Evolutionary conservation across 805 yeast genomes (phyloP), one percentile per base, ranked within the genome.

Genomic region (Saccharomycopsis sp.): DNA sequence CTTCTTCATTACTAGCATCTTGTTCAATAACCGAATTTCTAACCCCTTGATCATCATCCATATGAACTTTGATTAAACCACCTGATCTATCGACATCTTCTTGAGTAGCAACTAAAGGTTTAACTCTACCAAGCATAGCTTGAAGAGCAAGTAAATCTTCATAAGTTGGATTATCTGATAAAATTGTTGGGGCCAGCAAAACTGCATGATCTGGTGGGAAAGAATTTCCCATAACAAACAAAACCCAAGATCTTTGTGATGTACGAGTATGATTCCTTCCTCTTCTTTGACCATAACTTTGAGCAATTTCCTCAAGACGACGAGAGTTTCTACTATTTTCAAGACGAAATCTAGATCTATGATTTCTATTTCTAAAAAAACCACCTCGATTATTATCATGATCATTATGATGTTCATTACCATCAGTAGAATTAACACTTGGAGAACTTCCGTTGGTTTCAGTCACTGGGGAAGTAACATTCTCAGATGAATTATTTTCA

Each of bases 181-280:
- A 56, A 34, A 71, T 48, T 2, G 72, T 57, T 4, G 72, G 72
- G 1, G 74, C 70, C 1, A 63, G 53, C 27, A 71, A 56, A 6
- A 71, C 51, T 4, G 76, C 76, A 50, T 72, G 76, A 41, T 65
- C 56, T 31, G 56, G 57, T 2, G 70, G 64, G 48, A 71, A 75
- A 12, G 68, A 57, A 31, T 76, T 77, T 1, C 80, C 80, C 59
- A 74, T 65, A 5, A 75, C 78, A 37, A 72, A 72, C 19, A 76
- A 71, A n/a, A 74, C 66, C 82, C 81, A 75, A 1, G 76, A 68
- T 21, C 74, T 58, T 30, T 63, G 61, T 17, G 21, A 14, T 13
- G 31, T 37, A 28, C 23, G 35, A 10, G 41, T 5, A 23, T 34
- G 34, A 21, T 31, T 38, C 26, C 39, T 8, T 13, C 30, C 32